A percentile compares a stretch with the other conserved stretches of the same genome.
phyloP scores from a whole-genome alignment of 1,284 basidiomycete genomes.

The Ceratobasidium sp. region DNA sequence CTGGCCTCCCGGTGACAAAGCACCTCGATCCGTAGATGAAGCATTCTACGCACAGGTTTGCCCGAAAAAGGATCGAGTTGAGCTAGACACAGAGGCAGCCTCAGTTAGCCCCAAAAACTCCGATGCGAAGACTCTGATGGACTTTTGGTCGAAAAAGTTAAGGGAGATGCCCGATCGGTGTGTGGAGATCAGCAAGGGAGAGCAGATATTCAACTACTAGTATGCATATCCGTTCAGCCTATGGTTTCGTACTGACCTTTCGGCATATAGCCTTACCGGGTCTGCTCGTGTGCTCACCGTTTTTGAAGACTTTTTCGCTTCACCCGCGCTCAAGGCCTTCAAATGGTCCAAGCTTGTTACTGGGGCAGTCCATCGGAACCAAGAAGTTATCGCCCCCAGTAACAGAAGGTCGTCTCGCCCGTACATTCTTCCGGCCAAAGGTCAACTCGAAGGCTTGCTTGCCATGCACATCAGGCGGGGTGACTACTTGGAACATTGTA shows the following conservation, averaged over 20 bases:
- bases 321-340: slow-evolving; percentile 40
- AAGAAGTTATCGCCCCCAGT: slow-evolving; percentile 29
- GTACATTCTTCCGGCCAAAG: slow-evolving; percentile 43
- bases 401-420: slow-evolving; percentile 41
- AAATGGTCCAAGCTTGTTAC: slow-evolving; percentile 41
- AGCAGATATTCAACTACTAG: slow-evolving; percentile 50
- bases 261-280: slow-evolving; percentile 19
- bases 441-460: slow-evolving; percentile 57
- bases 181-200: slow-evolving; percentile 56
- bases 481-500: slow-evolving; percentile 63
- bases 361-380: slow-evolving; percentile 37
- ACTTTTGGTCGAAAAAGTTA: slow-evolving; percentile 61
- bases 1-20: slow-evolving; percentile 47
- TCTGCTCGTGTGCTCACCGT: slow-evolving; percentile 36
- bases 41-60: slow-evolving; percentile 54
- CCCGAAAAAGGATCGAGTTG: slow-evolving; percentile 42
- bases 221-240: neutral
- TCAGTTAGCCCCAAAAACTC: slow-evolving; percentile 49
- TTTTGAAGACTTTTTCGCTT: slow-evolving; percentile 40
- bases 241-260: slow-evolving; percentile 44
- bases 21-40: slow-evolving; percentile 51
- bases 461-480: slow-evolving; percentile 68
- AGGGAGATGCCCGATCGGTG: slow-evolving; percentile 53
- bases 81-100: slow-evolving; percentile 39
- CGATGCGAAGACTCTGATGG: slow-evolving; percentile 53